Evolutionary conservation across 352 stramenopile species (phyloP).

Genomic region (Phytophthora tentaculata): DNA sequence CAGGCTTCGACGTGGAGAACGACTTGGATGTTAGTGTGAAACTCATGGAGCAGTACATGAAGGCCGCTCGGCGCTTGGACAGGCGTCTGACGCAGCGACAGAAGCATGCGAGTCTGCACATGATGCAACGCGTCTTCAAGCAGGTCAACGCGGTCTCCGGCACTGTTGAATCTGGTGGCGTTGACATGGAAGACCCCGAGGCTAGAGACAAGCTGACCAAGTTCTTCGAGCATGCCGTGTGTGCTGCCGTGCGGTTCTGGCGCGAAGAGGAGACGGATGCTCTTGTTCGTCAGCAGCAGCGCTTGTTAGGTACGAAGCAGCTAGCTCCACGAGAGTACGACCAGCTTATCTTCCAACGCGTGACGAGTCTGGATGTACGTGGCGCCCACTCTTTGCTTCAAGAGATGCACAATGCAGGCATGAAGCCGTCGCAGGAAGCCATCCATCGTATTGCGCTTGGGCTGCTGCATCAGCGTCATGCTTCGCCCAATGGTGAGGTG

Average conservation of each 20-base stretch:
- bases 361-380: conserved; percentile 52
- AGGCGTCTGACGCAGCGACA: conserved; percentile 57
- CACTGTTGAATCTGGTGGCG: conserved; percentile 19
- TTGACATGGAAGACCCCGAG: conserved; percentile 21
- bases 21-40: conserved; percentile 67
- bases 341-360: conserved; percentile 69
- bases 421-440: conserved; percentile 64
- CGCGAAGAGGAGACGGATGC: conserved; percentile 58
- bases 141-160: conserved; percentile 48
- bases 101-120: conserved; percentile 54
- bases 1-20: conserved; percentile 34
- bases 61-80: conserved; percentile 61
- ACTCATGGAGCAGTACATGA: conserved; percentile 85
- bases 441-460: conserved; percentile 79
- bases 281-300: conserved; percentile 62
- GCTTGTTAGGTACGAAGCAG: conserved; percentile 37
- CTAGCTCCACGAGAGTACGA: conserved; percentile 64
- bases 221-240: conserved; percentile 66
- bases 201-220: conserved; percentile 47
- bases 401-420: conserved; percentile 82
- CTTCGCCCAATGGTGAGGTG: neutral
- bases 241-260: conserved; percentile 66
- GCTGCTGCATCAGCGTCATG: conserved; percentile 54
- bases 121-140: conserved; percentile 75
- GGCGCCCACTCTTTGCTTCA: conserved; percentile 70